Percentiles rank a stretch among this genome's conserved stretches.
These are phyloP conservation scores for Hypomontagnella submonticulosa DNA, from an alignment of 495 filamentous ascomycete genomes.

Conservation along the genomic window DNA sequence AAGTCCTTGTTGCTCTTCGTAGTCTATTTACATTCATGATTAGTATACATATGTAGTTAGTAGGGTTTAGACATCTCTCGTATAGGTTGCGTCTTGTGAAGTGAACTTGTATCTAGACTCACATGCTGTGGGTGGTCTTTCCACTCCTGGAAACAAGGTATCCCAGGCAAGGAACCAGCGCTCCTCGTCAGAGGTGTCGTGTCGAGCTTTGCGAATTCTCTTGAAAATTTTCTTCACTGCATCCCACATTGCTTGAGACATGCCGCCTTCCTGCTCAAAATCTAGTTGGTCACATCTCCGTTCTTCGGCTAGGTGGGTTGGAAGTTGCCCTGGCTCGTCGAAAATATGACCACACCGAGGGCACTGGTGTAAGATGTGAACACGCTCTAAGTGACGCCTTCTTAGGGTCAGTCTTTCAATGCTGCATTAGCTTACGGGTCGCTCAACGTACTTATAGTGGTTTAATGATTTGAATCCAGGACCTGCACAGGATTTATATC, in stretches of 20 bases:
- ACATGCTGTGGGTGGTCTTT: conserved; percentile 19
- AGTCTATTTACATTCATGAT: conserved; percentile 12
- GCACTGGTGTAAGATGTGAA: conserved; percentile 20
- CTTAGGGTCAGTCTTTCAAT: conserved; percentile 5
- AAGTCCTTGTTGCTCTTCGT: conserved; percentile 4
- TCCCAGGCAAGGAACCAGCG: conserved; percentile 25
- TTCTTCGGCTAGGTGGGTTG: conserved; percentile 18
- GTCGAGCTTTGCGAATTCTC: not conserved
- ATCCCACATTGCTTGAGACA: conserved; percentile 17
- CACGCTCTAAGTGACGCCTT: conserved; percentile 19
- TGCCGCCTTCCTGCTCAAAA: conserved; percentile 13
- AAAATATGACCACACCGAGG: conserved; percentile 7
- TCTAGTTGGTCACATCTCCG: conserved; percentile 1
- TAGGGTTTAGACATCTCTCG: too few relatives aligned
- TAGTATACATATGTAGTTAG: too few relatives aligned
- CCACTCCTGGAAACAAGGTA: conserved; percentile 6
- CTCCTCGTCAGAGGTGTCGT: conserved; percentile 14
- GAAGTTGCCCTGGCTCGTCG: not conserved
- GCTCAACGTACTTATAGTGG: conserved; percentile 27
- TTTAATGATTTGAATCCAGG: conserved; percentile 19
- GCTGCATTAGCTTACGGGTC: not conserved
- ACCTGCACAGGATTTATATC: conserved; percentile 18
- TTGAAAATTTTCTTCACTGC: conserved; percentile 5
- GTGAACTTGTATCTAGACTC: not conserved
- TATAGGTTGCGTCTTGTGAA: too few relatives aligned